Evolutionary conservation across 306 rosid species (phyloP), one percentile per base, ranked within the genome.

Genomic region (Mimosa bimucronata): DNA sequence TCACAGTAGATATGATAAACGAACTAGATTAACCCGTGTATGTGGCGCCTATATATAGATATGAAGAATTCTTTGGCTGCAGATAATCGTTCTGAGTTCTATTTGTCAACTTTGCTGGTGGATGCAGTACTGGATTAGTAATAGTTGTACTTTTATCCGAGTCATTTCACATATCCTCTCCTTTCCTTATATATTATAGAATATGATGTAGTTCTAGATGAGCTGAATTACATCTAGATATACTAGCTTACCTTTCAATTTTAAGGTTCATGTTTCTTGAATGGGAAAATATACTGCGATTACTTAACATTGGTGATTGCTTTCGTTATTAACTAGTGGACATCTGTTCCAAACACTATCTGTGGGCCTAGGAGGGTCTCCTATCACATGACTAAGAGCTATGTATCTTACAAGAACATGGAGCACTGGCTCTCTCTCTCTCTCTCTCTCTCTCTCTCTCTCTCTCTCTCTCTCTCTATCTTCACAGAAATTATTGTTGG

Each of bases 281-380:
- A 50, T 44, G 48, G 81, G 80, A 88, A 72, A 84, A 44, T 58
- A 79, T 28, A 81, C 26, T 41, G 38, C 19, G 74, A 82, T 84
- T 80, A 74, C 81, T 75, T 85, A 84, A 71, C 23, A 40, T 66
- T 72, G 84, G 81, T 79, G 84, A 84, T 85, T 82, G 78, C 87
- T 88, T 84, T 87, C 21, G 58, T 79, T 83, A 75, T 76, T 86
- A 50, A 74, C 61, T n/a, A 82, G 82, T 81, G 62, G 72, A 78
- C 78, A 84, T 85, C 80, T 84, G 88, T 72, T 87, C 61, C 44
- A 42, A 19, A 77, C 73, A 85, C 38, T 77, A 79, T 85, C 65
- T 40, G 89, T 34, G 93, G 97, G 87, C 85, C 97, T 70, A 69
- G 71, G 70, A 72, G 71, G 87, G 89, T 87, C 87, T 73, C n/a